Evolutionary conservation across 495 filamentous ascomycete species (phyloP), one percentile per base, ranked within the genome.

Genomic region (Podospora bellae-mahoneyi): DNA sequence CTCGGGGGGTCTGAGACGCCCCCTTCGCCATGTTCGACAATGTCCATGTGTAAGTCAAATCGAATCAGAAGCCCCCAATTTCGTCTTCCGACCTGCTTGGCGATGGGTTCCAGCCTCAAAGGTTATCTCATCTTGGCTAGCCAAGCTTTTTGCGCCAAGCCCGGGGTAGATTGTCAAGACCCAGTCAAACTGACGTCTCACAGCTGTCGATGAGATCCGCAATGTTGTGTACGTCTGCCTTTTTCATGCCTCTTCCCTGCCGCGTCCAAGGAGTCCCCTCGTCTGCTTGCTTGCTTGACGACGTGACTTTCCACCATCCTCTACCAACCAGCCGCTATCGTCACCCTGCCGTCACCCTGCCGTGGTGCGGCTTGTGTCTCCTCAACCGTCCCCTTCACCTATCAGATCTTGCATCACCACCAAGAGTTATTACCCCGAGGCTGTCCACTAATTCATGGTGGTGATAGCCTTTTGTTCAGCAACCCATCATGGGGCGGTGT

Each of bases 391-490:
- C 26, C 57, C 32, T 13, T 18, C 32, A 57, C 60, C n/a, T 19
- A 58, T 58, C 66, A 30, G 27, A 32, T 60, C 23, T 26, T 60
- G 59, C 63, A 44, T 62, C 65, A 67, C 65, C 16, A 54, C 13
- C 23, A n/a, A 23, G 1, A 23, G 0, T 23, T 18, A 26, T 55
- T 7, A 2, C 62, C 57, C 19, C 9, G 3, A 53, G 20, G 16
- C n/a, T 58, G 55, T 20, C 55, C n/a, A 20, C 55, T 58, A 58
- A 58, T 23, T 23, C 23, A 23, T 26, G 55, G 55, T 26, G n/a
- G 18, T 69, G 60, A n/a, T 69, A 83, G 81, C 72, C 76, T 83
- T 72, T 76, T 83, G 62, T 80, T 83, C 68, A 83, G 79, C 69
- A 83, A 82, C 75, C 81, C 81, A 28, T 76, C 77, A 20, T 82